phyloP scores from a whole-genome alignment of 148 eudicot genomes.

The Selenicereus undatus region DNA sequence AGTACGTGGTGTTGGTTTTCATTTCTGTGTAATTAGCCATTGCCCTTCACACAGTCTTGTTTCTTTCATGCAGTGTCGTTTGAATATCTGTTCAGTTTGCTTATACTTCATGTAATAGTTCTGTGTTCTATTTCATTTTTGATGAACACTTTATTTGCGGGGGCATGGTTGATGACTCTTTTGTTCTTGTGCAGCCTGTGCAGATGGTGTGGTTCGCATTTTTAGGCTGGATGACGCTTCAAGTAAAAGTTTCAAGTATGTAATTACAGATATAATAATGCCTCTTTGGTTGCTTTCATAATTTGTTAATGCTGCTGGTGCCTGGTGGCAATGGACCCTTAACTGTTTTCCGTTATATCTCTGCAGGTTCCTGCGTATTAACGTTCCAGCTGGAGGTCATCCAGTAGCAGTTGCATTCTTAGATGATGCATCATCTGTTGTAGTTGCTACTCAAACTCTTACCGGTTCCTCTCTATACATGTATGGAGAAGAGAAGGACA shows the following conservation, averaged over 20 bases:
- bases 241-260: slow-evolving; percentile 93
- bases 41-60: background rate
- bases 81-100: background rate
- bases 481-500: slow-evolving; percentile 82
- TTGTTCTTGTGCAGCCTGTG: slow-evolving; percentile 65
- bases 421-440: slow-evolving; percentile 74
- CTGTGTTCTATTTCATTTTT: background rate
- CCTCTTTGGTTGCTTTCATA: background rate
- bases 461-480: slow-evolving; percentile 72
- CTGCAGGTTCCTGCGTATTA: slow-evolving; percentile 82
- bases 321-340: slow-evolving; percentile 6
- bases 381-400: slow-evolving; percentile 85
- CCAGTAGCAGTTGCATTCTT: slow-evolving; percentile 73
- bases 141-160: background rate
- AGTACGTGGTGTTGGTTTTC: background rate
- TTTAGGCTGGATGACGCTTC: slow-evolving; percentile 89
- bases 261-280: slow-evolving; percentile 13
- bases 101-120: background rate
- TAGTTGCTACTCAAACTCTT: slow-evolving; percentile 71
- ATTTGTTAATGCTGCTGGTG: background rate
- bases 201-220: slow-evolving; percentile 84
- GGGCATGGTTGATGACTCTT: background rate
- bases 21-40: background rate
- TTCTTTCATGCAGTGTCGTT: background rate
- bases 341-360: background rate